A percentile compares a stretch with the other conserved stretches of the same genome.
phyloP scores from a whole-genome alignment of 1,284 basidiomycete species.

The Boletus semigastroideus region DNA sequence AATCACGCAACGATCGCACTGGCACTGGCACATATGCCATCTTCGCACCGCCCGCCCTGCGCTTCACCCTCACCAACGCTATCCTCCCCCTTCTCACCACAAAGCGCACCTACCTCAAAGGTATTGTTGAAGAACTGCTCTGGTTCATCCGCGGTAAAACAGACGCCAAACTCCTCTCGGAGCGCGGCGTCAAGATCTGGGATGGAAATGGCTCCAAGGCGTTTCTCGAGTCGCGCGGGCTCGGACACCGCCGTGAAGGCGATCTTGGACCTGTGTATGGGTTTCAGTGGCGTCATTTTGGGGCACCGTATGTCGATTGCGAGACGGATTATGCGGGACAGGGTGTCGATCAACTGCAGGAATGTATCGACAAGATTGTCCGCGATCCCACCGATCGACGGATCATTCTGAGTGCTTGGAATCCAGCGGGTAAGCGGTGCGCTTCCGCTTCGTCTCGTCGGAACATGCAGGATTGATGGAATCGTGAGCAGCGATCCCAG shows the following conservation, averaged over 20 bases:
- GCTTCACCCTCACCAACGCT: conserved; percentile 77
- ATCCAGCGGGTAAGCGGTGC: conserved; percentile 76
- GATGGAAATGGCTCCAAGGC: conserved; percentile 92
- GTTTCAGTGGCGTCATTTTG: conserved; percentile 99
- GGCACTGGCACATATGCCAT: conserved; percentile 90
- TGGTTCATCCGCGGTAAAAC: conserved; percentile 94
- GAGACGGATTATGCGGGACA: conserved; percentile 83
- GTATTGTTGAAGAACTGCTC: conserved; percentile 91
- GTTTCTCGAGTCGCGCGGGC: conserved; percentile 84
- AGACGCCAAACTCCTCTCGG: conserved; percentile 74
- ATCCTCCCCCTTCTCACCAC: conserved; percentile 91
- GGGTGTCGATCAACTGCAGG: conserved; percentile 91
- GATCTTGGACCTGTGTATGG: conserved; percentile 98
- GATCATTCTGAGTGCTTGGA: conserved; percentile 98
- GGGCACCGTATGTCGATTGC: conserved; percentile 83
- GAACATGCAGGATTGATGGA: neutral
- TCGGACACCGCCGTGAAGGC: conserved; percentile 84
- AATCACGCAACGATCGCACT: conserved; percentile 82
- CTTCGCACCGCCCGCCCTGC: conserved; percentile 86
- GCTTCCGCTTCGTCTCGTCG: no score
- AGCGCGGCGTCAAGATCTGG: conserved; percentile 96
- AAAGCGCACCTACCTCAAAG: conserved; percentile 90
- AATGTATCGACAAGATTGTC: conserved; percentile 91
- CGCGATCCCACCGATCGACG: conserved; percentile 92
- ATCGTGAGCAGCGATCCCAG: conserved; percentile 67